These are phyloP conservation scores for Suzukiozyma palmioleophila DNA, from an alignment of 1,139 yeast species.

Conservation along the genomic window DNA sequence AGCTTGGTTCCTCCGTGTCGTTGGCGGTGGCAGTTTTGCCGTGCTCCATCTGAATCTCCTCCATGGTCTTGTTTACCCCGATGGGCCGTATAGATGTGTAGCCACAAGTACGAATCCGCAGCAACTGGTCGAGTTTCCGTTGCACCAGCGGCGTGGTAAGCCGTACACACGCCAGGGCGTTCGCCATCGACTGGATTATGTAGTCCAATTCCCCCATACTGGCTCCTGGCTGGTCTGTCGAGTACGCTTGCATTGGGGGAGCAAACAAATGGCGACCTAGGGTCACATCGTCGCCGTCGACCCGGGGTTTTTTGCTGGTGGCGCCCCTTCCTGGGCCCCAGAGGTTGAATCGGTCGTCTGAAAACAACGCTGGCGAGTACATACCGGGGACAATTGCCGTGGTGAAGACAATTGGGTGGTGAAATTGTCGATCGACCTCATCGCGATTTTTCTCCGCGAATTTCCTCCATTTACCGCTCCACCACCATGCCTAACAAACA, in stretches of 20 bases:
- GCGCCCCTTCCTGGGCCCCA: slow-evolving; percentile 7
- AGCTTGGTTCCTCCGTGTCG: not conserved
- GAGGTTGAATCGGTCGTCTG: slow-evolving; percentile 9
- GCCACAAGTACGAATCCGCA: slow-evolving; percentile 44
- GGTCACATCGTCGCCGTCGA: slow-evolving; percentile 6
- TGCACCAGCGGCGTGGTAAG: slow-evolving; percentile 23
- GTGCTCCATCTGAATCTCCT: slow-evolving; percentile 31
- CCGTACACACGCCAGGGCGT: slow-evolving; percentile 2
- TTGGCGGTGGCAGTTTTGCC: slow-evolving; percentile 3
- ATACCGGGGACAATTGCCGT: slow-evolving; percentile 3
- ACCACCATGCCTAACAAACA: too few species aligned
- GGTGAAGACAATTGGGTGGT: not conserved
- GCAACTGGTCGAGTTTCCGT: slow-evolving; percentile 36
- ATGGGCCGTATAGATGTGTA: slow-evolving; percentile 48
- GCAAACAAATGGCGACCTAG: slow-evolving; percentile 25
- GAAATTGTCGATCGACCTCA: not conserved
- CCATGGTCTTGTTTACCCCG: slow-evolving; percentile 55
- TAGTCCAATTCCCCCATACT: slow-evolving; percentile 26
- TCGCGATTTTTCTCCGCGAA: not conserved
- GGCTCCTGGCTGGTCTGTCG: slow-evolving; percentile 50
- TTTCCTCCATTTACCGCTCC: too few species aligned
- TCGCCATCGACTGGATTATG: slow-evolving; percentile 21
- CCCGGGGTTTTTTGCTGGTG: not conserved
- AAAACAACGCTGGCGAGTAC: slow-evolving; percentile 12
- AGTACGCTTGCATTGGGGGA: slow-evolving; percentile 52